Evolutionary conservation across 129 eudicot genomes (phyloP).

Genomic region (Scalesia atractyloides): DNA sequence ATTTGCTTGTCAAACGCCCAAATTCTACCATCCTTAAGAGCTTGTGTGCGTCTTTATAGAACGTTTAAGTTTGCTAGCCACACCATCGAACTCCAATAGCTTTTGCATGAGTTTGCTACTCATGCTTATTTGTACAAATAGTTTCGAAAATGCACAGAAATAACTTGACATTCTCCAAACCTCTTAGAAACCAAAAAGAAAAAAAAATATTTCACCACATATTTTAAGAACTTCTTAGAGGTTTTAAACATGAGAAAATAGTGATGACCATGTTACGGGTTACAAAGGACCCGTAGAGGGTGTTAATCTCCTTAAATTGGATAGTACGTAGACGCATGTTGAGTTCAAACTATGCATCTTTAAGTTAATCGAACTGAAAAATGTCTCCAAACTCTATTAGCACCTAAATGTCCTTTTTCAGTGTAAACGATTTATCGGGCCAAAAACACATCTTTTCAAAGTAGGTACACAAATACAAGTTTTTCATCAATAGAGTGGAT

Average conservation of each 20-base stretch:
- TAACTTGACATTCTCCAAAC: no score
- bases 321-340: neutral
- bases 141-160: no score
- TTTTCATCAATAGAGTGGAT: slow-evolving; percentile 22
- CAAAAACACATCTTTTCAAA: neutral
- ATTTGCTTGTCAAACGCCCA: no score
- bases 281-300: neutral
- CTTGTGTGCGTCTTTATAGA: no score
- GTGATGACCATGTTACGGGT: neutral
- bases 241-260: neutral
- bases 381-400: neutral
- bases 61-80: no score
- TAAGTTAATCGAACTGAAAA: neutral
- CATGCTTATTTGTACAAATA: no score
- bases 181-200: no score
- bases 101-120: no score
- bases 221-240: neutral
- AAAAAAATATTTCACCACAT: neutral
- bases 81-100: no score
- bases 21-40: no score
- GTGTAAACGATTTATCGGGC: neutral
- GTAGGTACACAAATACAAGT: slow-evolving; percentile 9
- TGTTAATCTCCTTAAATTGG: neutral
- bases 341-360: neutral
- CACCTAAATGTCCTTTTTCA: neutral